Conservation (phyloP, 2,329 filamentous ascomycete genomes). For the Mycosphaerella sp. region DNA sequence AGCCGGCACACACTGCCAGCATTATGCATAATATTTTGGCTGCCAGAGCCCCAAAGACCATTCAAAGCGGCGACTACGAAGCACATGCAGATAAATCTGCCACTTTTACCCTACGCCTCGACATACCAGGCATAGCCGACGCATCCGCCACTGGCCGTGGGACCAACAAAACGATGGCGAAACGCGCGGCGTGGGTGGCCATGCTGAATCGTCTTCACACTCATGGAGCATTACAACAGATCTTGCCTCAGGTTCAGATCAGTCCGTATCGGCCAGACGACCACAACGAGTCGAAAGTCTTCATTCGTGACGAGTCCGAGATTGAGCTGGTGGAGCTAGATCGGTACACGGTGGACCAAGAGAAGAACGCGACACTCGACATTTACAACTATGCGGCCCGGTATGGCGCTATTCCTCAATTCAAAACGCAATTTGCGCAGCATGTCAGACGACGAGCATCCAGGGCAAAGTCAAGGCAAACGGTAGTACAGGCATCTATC, state of each 20-base stretch:
- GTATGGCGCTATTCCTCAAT: slow-evolving; percentile 33
- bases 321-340: slow-evolving; percentile 17
- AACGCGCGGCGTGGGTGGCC: slow-evolving; percentile 9
- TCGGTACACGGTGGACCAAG: slow-evolving; percentile 16
- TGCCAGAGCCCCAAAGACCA: not conserved
- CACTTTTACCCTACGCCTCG: slow-evolving; percentile 4
- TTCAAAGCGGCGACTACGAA: not conserved
- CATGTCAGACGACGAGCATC: not conserved
- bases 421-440: slow-evolving; percentile 11
- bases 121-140: slow-evolving; percentile 7
- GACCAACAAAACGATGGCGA: not conserved
- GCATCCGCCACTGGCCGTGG: slow-evolving; percentile 3
- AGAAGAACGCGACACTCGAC: slow-evolving; percentile 27
- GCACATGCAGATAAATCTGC: not conserved
- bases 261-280: not conserved
- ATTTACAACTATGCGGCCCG: slow-evolving; percentile 41
- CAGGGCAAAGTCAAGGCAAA: not conserved
- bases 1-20: not conserved
- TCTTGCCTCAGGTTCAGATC: not conserved
- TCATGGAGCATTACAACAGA: slow-evolving; percentile 5
- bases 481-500: slow-evolving; percentile 20
- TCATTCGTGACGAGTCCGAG: slow-evolving; percentile 3
- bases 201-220: slow-evolving; percentile 5
- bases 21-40: slow-evolving; percentile 7
- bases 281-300: not conserved